These are phyloP conservation scores for Yarrowia osloensis DNA, from an alignment of 805 yeast species.

Conservation along the genomic window DNA sequence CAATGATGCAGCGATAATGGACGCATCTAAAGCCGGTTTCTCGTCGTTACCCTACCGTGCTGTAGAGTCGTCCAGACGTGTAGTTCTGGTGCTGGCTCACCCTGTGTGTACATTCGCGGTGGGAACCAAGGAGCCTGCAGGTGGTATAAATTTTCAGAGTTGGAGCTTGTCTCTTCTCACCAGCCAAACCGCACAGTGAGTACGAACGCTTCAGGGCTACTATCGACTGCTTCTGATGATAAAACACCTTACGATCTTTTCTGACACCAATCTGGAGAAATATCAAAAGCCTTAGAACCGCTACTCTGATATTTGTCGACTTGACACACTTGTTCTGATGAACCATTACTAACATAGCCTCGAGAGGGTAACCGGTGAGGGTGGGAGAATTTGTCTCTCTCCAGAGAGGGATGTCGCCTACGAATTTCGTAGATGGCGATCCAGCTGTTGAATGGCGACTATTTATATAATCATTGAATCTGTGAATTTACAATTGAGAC, in stretches of 20 bases:
- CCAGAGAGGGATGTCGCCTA: too few relatives aligned
- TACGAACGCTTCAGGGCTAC: neutral
- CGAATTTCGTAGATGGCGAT: too few relatives aligned
- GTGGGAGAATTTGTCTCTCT: too few relatives aligned
- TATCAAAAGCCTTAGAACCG: slow-evolving; percentile 34
- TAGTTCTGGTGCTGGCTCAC: too few relatives aligned
- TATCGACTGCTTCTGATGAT: slow-evolving; percentile 9
- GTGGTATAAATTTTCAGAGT: neutral
- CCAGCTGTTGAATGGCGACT: too few relatives aligned
- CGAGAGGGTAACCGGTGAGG: neutral
- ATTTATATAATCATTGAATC: too few relatives aligned
- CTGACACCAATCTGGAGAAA: slow-evolving; percentile 39
- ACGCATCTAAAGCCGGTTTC: neutral
- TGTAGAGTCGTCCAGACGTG: neutral
- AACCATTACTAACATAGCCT: neutral
- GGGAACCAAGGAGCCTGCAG: neutral
- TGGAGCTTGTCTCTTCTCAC: neutral
- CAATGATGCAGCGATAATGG: neutral
- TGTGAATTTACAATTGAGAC: too few relatives aligned
- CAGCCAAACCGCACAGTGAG: neutral
- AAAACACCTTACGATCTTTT: slow-evolving; percentile 35
- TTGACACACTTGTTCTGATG: too few relatives aligned
- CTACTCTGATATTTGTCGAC: slow-evolving; percentile 35
- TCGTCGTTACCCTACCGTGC: neutral
- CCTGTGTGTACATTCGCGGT: neutral